Evolutionary conservation across 306 rosid species (phyloP).

Genomic region (Casuarina cunninghamiana): DNA sequence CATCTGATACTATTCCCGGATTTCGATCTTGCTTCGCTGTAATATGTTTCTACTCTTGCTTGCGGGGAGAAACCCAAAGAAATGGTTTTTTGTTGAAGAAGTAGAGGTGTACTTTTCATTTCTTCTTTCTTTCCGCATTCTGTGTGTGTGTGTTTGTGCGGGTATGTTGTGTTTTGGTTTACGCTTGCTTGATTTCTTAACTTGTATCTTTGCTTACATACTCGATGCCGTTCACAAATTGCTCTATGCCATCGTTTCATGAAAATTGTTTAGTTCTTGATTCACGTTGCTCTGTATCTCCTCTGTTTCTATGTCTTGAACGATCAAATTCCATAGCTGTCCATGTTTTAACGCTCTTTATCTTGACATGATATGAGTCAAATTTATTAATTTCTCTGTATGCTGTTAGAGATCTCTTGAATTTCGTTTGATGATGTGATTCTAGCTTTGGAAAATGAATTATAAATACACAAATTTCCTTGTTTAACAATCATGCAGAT

Average conservation of each 20-base stretch:
- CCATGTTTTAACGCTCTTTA: background rate
- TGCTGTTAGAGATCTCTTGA: background rate
- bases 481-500: background rate
- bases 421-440: background rate
- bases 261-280: background rate
- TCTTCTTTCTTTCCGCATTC: background rate
- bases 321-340: background rate
- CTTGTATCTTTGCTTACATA: background rate
- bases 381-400: background rate
- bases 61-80: background rate
- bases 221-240: background rate
- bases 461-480: background rate
- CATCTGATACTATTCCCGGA: background rate
- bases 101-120: background rate
- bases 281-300: background rate
- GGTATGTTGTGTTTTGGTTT: background rate
- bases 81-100: background rate
- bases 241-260: background rate
- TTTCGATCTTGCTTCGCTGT: background rate
- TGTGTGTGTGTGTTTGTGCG: background rate
- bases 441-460: background rate
- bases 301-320: background rate
- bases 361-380: background rate
- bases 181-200: background rate
- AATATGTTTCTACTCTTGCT: background rate